These are phyloP conservation scores for Teunomyces aglyptinius DNA, from an alignment of 805 yeast species.

Conservation along the genomic window DNA sequence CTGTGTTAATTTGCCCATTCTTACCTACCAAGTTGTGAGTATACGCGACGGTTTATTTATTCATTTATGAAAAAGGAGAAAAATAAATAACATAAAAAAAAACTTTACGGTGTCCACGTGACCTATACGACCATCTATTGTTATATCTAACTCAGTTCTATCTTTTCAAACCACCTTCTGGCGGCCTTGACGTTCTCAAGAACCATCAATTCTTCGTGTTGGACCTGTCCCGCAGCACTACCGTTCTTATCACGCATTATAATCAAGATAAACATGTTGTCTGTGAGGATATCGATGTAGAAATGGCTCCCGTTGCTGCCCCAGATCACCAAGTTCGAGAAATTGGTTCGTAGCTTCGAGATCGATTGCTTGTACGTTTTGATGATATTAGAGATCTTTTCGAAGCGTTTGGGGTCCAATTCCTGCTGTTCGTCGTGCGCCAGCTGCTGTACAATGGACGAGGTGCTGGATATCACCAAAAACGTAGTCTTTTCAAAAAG, in stretches of 20 bases:
- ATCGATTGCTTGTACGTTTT: constrained; percentile 93
- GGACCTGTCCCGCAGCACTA: constrained; percentile 20
- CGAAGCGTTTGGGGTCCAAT: constrained; percentile 90
- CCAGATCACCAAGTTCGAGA: constrained; percentile 70
- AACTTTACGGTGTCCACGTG: background rate
- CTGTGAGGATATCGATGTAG: constrained; percentile 54
- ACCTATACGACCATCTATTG: background rate
- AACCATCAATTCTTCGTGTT: constrained; percentile 45
- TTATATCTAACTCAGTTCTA: constrained; percentile 24
- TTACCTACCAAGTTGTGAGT: background rate
- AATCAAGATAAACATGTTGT: constrained; percentile 61
- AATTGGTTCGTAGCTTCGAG: constrained; percentile 80
- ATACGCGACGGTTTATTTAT: background rate
- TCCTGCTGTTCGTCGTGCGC: constrained; percentile 15
- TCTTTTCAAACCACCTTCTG: constrained; percentile 50
- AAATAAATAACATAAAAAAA: too few species aligned
- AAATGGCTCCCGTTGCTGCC: constrained; percentile 50
- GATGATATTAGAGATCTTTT: constrained; percentile 89
- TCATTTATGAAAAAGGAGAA: background rate
- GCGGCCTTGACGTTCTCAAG: constrained; percentile 60
- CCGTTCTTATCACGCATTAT: constrained; percentile 46
- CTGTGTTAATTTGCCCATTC: constrained; percentile 61
- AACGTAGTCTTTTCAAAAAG: constrained; percentile 93
- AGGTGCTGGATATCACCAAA: constrained; percentile 67
- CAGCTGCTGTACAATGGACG: constrained; percentile 33